phyloP scores from a whole-genome alignment of 2,329 filamentous ascomycete species.

The Monilinia fructigena region DNA sequence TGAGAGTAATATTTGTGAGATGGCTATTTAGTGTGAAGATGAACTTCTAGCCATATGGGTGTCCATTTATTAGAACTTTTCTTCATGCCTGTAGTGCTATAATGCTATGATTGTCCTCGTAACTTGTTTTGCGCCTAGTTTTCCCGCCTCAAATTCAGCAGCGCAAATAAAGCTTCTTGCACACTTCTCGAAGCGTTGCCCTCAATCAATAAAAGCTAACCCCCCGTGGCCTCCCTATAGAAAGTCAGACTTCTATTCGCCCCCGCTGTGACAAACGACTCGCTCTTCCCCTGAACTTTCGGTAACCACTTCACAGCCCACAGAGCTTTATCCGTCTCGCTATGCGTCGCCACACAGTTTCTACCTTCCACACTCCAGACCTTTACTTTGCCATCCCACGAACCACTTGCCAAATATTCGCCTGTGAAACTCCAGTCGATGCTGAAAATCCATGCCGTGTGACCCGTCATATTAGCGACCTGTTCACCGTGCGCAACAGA shows the following conservation, averaged over 20 bases:
- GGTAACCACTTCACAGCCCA: slow-evolving; percentile 86
- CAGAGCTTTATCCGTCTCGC: slow-evolving; percentile 79
- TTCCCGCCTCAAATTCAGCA: not conserved
- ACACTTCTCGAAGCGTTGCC: not conserved
- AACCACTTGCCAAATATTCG: slow-evolving; percentile 83
- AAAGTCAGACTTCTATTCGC: slow-evolving; percentile 75
- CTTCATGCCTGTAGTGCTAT: not conserved
- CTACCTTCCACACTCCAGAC: slow-evolving; percentile 88
- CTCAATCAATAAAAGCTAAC: slow-evolving; percentile 25
- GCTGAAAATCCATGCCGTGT: slow-evolving; percentile 83
- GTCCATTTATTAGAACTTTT: not conserved
- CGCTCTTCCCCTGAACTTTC: slow-evolving; percentile 58
- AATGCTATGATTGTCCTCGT: not conserved
- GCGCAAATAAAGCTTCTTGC: not conserved
- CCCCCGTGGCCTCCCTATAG: slow-evolving; percentile 78
- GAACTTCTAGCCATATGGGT: not conserved
- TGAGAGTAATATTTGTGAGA: not conserved
- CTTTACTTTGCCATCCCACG: slow-evolving; percentile 91
- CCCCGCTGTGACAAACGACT: slow-evolving; percentile 76
- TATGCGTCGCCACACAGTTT: slow-evolving; percentile 87
- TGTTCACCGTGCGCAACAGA: slow-evolving; percentile 91
- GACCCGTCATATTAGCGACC: slow-evolving; percentile 77
- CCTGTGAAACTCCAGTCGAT: slow-evolving; percentile 93
- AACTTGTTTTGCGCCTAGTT: no score
- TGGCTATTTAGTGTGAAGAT: not conserved